Evolutionary conservation across 169 alveolate genomes (phyloP).

Genomic region (Ichthyophthirius multifiliis): DNA sequence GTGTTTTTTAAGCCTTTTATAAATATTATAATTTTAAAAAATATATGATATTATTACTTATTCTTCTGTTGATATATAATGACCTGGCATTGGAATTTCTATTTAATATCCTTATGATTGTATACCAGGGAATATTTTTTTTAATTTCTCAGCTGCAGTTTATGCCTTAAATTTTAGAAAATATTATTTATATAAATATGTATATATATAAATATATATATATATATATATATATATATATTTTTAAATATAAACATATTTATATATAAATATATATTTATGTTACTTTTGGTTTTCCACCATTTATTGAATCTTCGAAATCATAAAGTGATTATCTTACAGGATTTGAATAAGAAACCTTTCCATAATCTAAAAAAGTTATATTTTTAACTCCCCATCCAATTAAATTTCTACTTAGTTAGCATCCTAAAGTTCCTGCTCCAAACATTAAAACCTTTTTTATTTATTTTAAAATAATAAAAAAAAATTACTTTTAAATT

Average conservation of each 20-base stretch:
- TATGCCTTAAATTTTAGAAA: constrained; percentile 71
- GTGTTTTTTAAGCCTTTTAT: constrained; percentile 28
- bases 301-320: constrained; percentile 87
- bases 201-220: not conserved
- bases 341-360: constrained; percentile 91
- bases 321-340: constrained; percentile 91
- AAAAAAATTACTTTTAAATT: constrained; percentile 45
- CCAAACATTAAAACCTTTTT: not conserved
- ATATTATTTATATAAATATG: not conserved
- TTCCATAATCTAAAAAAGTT: constrained; percentile 91
- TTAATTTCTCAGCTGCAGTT: constrained; percentile 84
- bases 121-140: constrained; percentile 84
- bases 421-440: constrained; percentile 81
- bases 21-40: not conserved
- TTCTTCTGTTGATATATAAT: constrained; percentile 57
- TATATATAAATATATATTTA: not conserved
- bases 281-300: constrained; percentile 48
- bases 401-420: constrained; percentile 86
- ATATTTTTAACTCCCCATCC: constrained; percentile 94
- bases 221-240: too few species aligned
- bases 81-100: constrained; percentile 95
- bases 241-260: too few species aligned
- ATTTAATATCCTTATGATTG: constrained; percentile 70
- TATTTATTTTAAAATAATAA: not conserved
- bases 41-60: constrained; percentile 47